phyloP scores from a whole-genome alignment of 1,139 yeast species.

The Hemisphaericaspora xylofermentans region DNA sequence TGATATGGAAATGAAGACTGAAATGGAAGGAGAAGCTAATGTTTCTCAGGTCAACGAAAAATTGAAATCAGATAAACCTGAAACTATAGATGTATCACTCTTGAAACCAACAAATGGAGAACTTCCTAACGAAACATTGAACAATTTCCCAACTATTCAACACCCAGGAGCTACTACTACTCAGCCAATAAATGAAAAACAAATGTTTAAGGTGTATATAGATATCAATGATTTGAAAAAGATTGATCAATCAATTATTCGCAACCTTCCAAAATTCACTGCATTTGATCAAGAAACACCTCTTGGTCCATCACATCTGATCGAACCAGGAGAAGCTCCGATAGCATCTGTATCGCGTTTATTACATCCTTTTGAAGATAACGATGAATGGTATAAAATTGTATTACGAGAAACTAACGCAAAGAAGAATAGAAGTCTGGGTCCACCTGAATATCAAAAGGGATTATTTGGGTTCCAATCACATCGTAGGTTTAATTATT shows the following conservation, averaged over 20 bases:
- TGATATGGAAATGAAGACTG: slow-evolving; percentile 8
- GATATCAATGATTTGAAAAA: slow-evolving; percentile 52
- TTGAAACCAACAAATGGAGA: slow-evolving; percentile 12
- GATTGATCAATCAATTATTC: slow-evolving; percentile 53
- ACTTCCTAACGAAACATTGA: slow-evolving; percentile 2
- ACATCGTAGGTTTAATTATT: slow-evolving; percentile 58
- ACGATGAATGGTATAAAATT: slow-evolving; percentile 61
- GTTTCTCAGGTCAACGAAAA: slow-evolving; percentile 6
- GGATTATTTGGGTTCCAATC: slow-evolving; percentile 60
- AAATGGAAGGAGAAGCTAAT: slow-evolving; percentile 7
- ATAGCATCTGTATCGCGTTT: slow-evolving; percentile 53
- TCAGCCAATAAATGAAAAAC: slow-evolving; percentile 1
- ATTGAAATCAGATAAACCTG: slow-evolving; percentile 10
- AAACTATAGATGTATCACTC: slow-evolving; percentile 11
- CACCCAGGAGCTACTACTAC: neutral
- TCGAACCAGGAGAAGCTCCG: slow-evolving; percentile 26
- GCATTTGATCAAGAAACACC: slow-evolving; percentile 41
- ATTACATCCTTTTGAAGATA: slow-evolving; percentile 60
- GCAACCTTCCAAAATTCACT: slow-evolving; percentile 52
- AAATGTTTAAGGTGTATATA: slow-evolving; percentile 59
- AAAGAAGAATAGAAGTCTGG: slow-evolving; percentile 12
- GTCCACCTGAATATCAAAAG: slow-evolving; percentile 48
- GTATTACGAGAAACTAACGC: slow-evolving; percentile 48
- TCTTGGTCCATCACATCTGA: slow-evolving; percentile 18
- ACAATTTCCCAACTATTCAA: neutral